Conservation (phyloP, 2,329 filamentous ascomycete species). For the Phoma sp. region DNA sequence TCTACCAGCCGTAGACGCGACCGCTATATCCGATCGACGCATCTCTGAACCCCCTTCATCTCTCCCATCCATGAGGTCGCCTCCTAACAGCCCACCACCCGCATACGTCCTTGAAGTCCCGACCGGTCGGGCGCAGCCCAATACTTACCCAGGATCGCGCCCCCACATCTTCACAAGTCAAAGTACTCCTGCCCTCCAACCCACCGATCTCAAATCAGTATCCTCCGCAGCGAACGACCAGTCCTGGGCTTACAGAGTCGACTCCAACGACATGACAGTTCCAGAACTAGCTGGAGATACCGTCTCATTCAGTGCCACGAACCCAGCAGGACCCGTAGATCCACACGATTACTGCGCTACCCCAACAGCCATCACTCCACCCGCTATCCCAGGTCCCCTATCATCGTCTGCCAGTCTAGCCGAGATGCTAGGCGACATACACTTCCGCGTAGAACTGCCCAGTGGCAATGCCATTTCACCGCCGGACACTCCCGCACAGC, state of each 20-base stretch:
- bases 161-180: background rate
- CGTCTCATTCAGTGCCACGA: conserved; percentile 25
- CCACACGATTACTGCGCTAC: conserved; percentile 19
- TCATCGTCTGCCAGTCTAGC: background rate
- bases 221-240: background rate
- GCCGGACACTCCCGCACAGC: conserved; percentile 1
- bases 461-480: conserved; percentile 11
- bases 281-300: conserved; percentile 22
- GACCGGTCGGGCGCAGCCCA: background rate
- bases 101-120: conserved; percentile 2
- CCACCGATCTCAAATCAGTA: background rate
- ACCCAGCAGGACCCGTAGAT: conserved; percentile 26
- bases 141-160: background rate
- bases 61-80: background rate
- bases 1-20: background rate
- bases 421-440: conserved; percentile 19
- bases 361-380: background rate
- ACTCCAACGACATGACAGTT: background rate
- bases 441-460: conserved; percentile 16
- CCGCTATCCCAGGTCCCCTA: background rate
- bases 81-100: conserved; percentile 5
- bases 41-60: background rate
- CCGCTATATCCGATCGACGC: background rate
- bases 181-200: background rate
- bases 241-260: background rate